Evolutionary conservation across 768 basidiomycete genomes (phyloP).

Genomic region (Kwoniella dendrophila): DNA sequence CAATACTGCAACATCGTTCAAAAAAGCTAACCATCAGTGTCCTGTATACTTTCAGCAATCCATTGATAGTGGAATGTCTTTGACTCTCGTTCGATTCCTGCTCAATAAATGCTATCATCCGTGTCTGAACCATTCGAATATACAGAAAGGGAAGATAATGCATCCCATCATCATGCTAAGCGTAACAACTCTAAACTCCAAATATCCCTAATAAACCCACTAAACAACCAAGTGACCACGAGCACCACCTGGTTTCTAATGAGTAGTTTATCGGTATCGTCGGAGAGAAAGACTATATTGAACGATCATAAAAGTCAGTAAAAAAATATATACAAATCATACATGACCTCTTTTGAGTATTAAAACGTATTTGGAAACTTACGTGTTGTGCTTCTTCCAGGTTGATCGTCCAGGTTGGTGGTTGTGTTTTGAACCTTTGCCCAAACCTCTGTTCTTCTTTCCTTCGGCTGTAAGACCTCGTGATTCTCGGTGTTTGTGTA

Average conservation of each 20-base stretch:
- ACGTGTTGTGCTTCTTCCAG: constrained; percentile 98
- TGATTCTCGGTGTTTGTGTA: constrained; percentile 97
- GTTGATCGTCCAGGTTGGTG: constrained; percentile 85
- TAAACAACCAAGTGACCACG: constrained; percentile 13
- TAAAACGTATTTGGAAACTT: constrained; percentile 17
- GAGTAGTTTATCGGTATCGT: constrained; percentile 56
- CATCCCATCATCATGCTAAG: constrained; percentile 25
- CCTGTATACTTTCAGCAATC: too few relatives aligned
- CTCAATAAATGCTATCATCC: too few relatives aligned
- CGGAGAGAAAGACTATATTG: constrained; percentile 54
- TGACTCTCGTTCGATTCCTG: too few relatives aligned
- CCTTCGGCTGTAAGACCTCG: constrained; percentile 96
- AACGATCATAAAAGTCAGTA: not conserved
- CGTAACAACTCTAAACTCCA: too few relatives aligned
- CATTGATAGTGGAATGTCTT: too few relatives aligned
- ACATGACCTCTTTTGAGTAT: too few relatives aligned
- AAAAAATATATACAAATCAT: too few relatives aligned
- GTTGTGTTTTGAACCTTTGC: constrained; percentile 93
- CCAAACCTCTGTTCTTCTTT: constrained; percentile 97
- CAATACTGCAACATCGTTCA: too few relatives aligned
- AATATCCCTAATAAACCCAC: too few relatives aligned
- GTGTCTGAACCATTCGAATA: not conserved
- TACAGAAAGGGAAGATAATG: constrained; percentile 18
- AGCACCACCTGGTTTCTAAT: constrained; percentile 18
- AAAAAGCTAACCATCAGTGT: too few relatives aligned